Evolutionary conservation across 1,284 basidiomycete species (phyloP).

Genomic region (Fomitopsis pinicola): DNA sequence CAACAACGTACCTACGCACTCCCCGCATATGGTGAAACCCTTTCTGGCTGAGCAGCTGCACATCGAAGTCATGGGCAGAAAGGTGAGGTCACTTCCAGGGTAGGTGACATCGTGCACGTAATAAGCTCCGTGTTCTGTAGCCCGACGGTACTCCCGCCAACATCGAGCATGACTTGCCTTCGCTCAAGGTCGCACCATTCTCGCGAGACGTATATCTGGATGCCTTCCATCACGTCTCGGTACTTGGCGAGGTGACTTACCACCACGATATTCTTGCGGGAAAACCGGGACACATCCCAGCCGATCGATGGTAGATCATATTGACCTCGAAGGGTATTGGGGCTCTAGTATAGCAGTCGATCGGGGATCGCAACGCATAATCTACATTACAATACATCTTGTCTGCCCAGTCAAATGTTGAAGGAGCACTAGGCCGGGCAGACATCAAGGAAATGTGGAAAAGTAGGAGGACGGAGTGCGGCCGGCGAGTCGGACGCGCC

Average conservation of each 20-base stretch:
- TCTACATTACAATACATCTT: no score
- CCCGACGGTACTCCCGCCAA: slow-evolving; percentile 3
- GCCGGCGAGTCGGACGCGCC: no score
- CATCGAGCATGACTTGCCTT: slow-evolving; percentile 4
- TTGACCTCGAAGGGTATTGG: no score
- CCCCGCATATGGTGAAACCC: slow-evolving; percentile 33
- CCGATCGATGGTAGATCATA: background rate
- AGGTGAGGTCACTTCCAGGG: slow-evolving; percentile 5
- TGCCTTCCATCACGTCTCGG: background rate
- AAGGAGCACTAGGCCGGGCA: no score
- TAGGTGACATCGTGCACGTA: background rate
- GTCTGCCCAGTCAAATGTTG: no score
- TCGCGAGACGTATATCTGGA: background rate
- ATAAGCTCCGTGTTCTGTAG: background rate
- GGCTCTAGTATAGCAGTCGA: no score
- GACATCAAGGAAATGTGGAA: no score
- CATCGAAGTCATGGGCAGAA: background rate
- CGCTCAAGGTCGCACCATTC: slow-evolving; percentile 5
- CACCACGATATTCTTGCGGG: slow-evolving; percentile 2
- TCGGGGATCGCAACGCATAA: no score
- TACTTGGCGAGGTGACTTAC: background rate
- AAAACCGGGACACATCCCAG: slow-evolving; percentile 3
- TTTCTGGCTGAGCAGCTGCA: slow-evolving; percentile 18
- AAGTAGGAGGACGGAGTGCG: no score
- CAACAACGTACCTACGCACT: slow-evolving; percentile 24